Conservation (phyloP, 2,329 filamentous ascomycete genomes). For the Zelopaecilomyces penicillatus region DNA sequence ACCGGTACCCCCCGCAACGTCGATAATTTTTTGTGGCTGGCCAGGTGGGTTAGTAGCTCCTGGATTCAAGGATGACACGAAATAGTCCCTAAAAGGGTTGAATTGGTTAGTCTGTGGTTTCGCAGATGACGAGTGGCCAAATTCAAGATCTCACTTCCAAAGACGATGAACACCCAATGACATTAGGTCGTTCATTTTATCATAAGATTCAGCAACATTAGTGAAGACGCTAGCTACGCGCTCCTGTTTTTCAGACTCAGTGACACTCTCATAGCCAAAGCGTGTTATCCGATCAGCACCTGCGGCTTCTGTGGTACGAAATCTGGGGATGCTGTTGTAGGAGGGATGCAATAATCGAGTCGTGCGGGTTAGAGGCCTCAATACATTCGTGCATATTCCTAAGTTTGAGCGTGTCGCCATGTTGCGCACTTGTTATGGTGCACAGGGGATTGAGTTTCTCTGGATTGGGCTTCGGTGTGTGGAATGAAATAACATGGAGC, state of each 20-base stretch:
- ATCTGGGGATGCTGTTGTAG: conserved; percentile 18
- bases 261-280: conserved; percentile 83
- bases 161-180: conserved; percentile 92
- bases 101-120: conserved; percentile 5
- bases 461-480: too few relatives aligned
- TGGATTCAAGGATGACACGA: conserved; percentile 84
- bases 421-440: neutral
- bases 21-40: conserved; percentile 65
- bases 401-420: conserved; percentile 24
- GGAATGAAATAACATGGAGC: too few relatives aligned
- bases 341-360: conserved; percentile 18
- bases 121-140: neutral
- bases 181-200: conserved; percentile 99
- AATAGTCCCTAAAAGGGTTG: conserved; percentile 58
- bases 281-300: conserved; percentile 59
- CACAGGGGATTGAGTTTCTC: too few relatives aligned
- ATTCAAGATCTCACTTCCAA: conserved; percentile 58
- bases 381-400: conserved; percentile 17
- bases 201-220: conserved; percentile 88
- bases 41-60: conserved; percentile 46
- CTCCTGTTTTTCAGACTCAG: conserved; percentile 65
- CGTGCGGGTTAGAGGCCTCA: conserved; percentile 12
- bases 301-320: conserved; percentile 11
- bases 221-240: conserved; percentile 83
- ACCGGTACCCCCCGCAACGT: conserved; percentile 93